phyloP scores from a whole-genome alignment of 1,284 basidiomycete genomes.

The Meira miltonrushii region DNA sequence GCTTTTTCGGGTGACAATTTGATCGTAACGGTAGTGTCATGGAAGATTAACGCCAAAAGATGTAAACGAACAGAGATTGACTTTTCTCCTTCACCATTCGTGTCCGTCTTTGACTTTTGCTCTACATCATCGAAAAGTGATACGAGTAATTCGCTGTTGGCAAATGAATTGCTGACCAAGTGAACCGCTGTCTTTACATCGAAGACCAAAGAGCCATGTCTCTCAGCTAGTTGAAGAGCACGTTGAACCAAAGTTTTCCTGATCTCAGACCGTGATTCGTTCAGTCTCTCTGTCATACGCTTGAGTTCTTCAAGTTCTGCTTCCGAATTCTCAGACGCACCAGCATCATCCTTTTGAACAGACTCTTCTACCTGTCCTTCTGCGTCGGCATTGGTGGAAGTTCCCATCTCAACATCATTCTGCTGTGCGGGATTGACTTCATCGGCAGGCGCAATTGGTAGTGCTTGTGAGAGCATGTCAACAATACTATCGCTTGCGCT shows the following conservation, averaged over 20 bases:
- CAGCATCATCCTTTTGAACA: conserved; percentile 20
- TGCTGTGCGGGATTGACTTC: conserved; percentile 3
- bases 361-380: conserved; percentile 5
- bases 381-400: conserved; percentile 7
- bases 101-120: conserved; percentile 2
- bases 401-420: neutral
- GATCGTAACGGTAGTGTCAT: conserved; percentile 64
- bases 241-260: conserved; percentile 25
- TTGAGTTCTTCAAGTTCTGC: neutral
- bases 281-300: conserved; percentile 7
- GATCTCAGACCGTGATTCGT: conserved; percentile 62
- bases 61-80: conserved; percentile 68
- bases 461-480: conserved; percentile 4
- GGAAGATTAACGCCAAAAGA: conserved; percentile 74
- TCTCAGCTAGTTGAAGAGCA: conserved; percentile 70
- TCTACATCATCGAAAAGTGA: conserved; percentile 25
- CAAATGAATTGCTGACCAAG: conserved; percentile 20
- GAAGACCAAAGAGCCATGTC: conserved; percentile 79
- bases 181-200: conserved; percentile 60
- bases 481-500: neutral
- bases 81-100: conserved; percentile 18
- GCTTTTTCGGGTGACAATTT: conserved; percentile 59
- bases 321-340: conserved; percentile 17
- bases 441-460: conserved; percentile 1
- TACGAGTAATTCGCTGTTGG: conserved; percentile 7